Evolutionary conservation across 176 grass and related monocot species (phyloP).

Genomic region (Typha latifolia): DNA sequence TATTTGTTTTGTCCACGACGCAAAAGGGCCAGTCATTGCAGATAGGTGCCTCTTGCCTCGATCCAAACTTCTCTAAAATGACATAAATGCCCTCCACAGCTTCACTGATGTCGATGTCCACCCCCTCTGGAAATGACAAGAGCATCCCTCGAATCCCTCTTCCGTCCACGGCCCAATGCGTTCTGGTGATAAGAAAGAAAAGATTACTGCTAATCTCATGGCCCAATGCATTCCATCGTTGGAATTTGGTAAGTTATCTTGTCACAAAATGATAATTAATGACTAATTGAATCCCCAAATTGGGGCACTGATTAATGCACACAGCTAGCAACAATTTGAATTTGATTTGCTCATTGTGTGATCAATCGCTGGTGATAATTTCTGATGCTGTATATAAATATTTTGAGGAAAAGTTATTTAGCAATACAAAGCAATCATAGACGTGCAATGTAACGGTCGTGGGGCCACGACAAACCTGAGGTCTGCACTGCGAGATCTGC

Average conservation of each 20-base stretch:
- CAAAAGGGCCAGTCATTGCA: slow-evolving; percentile 20
- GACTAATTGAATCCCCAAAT: neutral
- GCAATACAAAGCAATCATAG: too few species aligned
- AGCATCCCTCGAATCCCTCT: slow-evolving; percentile 26
- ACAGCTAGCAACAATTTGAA: neutral
- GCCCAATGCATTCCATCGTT: slow-evolving; percentile 16
- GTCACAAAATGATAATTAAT: slow-evolving; percentile 1
- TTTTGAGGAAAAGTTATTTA: too few species aligned
- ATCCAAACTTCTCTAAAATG: slow-evolving; percentile 1
- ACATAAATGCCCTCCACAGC: neutral
- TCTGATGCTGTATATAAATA: too few species aligned
- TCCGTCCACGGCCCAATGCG: slow-evolving; percentile 17
- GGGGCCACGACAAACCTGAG: too few species aligned
- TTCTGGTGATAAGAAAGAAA: neutral
- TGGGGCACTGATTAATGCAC: neutral
- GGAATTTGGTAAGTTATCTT: slow-evolving; percentile 2
- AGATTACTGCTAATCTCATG: slow-evolving; percentile 27
- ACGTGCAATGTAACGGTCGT: too few species aligned
- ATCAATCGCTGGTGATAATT: too few species aligned
- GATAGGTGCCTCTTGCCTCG: slow-evolving; percentile 16
- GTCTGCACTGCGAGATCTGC: too few species aligned
- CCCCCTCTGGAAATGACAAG: neutral
- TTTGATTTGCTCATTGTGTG: neutral
- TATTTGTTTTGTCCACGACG: slow-evolving; percentile 5
- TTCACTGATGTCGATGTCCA: neutral